These are phyloP conservation scores for Cyathus striatus DNA, from an alignment of 768 basidiomycete genomes.

Conservation along the genomic window DNA sequence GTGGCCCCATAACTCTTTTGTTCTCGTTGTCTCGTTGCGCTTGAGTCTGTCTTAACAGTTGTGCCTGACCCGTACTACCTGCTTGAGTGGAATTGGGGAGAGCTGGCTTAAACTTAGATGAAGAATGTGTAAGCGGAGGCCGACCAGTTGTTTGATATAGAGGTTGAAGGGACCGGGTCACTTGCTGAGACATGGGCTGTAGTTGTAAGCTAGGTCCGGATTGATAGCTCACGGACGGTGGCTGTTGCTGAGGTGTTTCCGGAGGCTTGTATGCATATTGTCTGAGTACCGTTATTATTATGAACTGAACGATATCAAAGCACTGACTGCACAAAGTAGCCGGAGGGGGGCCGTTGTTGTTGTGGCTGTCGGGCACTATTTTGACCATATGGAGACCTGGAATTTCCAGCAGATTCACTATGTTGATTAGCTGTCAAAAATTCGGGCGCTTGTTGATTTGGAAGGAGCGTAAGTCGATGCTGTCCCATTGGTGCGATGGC, in stretches of 20 bases:
- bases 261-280: slow-evolving; percentile 64
- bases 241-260: slow-evolving; percentile 33
- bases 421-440: slow-evolving; percentile 23
- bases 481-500: slow-evolving; percentile 52
- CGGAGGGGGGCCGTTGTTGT: slow-evolving; percentile 42
- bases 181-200: too few species aligned
- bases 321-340: slow-evolving; percentile 43
- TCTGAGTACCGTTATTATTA: slow-evolving; percentile 28
- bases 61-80: not conserved
- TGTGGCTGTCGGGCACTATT: not conserved
- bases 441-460: slow-evolving; percentile 48
- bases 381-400: not conserved
- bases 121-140: not conserved
- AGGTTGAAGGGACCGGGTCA: too few species aligned
- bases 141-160: too few species aligned
- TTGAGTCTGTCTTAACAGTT: slow-evolving; percentile 2
- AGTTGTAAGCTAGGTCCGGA: too few species aligned
- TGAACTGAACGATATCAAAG: slow-evolving; percentile 9
- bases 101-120: not conserved
- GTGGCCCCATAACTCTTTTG: slow-evolving; percentile 46
- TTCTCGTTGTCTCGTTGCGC: slow-evolving; percentile 15
- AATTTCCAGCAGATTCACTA: not conserved
- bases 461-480: slow-evolving; percentile 63
- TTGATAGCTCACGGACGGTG: slow-evolving; percentile 33
- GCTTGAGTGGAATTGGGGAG: not conserved